A percentile compares a stretch with the other conserved stretches of the same genome.
These are phyloP conservation scores for Diversispora epigaea DNA, from an alignment of 192 early-diverging fungal species.

Conservation along the genomic window DNA sequence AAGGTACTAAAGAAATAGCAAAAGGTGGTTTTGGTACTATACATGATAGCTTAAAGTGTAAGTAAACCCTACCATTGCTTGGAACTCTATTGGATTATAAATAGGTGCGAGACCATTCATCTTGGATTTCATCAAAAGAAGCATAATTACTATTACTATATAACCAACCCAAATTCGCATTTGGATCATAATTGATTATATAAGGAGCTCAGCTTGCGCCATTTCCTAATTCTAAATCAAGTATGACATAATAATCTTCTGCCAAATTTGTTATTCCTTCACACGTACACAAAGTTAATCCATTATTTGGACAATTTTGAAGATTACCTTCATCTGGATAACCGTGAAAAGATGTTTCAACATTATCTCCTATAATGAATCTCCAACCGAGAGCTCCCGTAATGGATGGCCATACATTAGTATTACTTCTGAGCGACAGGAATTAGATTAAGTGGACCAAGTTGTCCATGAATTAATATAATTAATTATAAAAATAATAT, in stretches of 20 bases:
- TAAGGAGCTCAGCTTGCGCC: neutral
- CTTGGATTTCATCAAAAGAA: neutral
- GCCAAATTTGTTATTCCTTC: neutral
- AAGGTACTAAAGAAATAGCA: no score
- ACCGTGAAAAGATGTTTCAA: neutral
- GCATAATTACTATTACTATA: neutral
- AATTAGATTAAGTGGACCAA: no score
- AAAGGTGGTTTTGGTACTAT: no score
- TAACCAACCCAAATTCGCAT: neutral
- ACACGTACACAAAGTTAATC: neutral
- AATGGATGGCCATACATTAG: no score
- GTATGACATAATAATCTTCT: neutral
- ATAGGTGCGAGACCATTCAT: neutral
- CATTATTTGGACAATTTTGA: conserved; percentile 7
- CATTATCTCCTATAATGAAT: neutral
- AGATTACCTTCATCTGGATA: neutral
- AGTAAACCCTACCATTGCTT: neutral
- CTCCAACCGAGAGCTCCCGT: neutral
- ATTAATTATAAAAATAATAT: no score
- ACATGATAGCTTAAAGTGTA: neutral
- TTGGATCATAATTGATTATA: neutral
- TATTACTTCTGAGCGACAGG: no score
- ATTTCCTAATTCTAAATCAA: neutral
- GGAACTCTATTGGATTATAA: neutral
- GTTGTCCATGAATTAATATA: no score